A percentile compares a stretch with the other conserved stretches of the same genome.
Evolutionary conservation across 148 eudicot genomes (phyloP).

Genomic region (Oxyria digyna): DNA sequence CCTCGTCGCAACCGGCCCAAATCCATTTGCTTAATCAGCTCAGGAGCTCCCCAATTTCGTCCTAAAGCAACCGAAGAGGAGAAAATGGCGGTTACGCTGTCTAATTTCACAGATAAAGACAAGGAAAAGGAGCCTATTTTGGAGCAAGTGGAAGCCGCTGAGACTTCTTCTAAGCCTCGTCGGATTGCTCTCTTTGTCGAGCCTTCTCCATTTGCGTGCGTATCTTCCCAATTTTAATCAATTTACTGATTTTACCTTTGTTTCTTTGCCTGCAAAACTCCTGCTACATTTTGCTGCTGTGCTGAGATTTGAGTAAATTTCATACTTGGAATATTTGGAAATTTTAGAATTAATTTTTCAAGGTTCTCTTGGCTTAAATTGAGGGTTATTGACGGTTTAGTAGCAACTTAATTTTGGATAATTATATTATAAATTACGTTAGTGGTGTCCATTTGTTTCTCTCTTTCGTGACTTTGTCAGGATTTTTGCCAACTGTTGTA

Average conservation of each 20-base stretch:
- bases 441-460: background rate
- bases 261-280: background rate
- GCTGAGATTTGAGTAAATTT: background rate
- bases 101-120: conserved; percentile 26
- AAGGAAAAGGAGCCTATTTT: conserved; percentile 46
- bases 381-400: no score
- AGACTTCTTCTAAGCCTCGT: conserved; percentile 42
- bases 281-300: background rate
- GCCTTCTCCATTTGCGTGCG: conserved; percentile 99
- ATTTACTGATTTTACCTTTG: background rate
- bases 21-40: conserved; percentile 19
- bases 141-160: conserved; percentile 32
- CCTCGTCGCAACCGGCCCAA: conserved; percentile 5
- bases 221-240: conserved; percentile 6
- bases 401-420: background rate
- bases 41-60: conserved; percentile 14
- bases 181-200: conserved; percentile 96
- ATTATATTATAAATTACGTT: background rate
- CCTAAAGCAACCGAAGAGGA: conserved; percentile 10
- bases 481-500: background rate
- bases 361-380: background rate
- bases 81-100: conserved; percentile 24
- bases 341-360: background rate
- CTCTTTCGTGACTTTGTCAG: background rate
- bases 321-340: background rate